Evolutionary conservation across 495 filamentous ascomycete genomes (phyloP), one percentile per base, ranked within the genome.

Genomic region (Aspergillus cavernicola): DNA sequence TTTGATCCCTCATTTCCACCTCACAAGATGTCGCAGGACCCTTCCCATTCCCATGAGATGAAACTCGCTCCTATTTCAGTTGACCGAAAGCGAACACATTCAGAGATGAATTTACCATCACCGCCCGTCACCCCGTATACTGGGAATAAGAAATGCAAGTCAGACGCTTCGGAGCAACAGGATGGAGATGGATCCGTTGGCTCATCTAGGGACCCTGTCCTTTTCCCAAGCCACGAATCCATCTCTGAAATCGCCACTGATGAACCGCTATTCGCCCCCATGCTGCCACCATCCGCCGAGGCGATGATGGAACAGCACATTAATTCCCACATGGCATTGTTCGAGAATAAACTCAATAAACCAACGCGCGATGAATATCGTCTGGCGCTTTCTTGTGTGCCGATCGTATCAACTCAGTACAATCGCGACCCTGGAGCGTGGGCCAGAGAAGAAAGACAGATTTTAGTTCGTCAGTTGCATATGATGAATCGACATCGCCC

Each of bases 111-210:
- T 11, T 71, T 85, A 23, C 79, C 85, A 28, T 89, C 87, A 35
- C 87, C 87, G 59, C 87, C 87, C 7, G 79, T 87, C 33, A 90
- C 87, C 20, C 87, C 87, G 11, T 81, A 79, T 46, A 74, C 73
- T 20, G 79, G 79, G 48, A 78, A 76, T 57, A 75, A 76, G 55
- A 77, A 80, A 33, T 64, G 76, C 44, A 76, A 71, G 53, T 72
- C 75, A 4, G 66, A 68, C 29, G 55, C 59, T n/a, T 62, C 69
- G n/a, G 71, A 79, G 6, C 69, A 74, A 23, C 62, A 66, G 20
- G 66, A 70, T 48, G 65, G 57, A 23, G 66, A 71, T 57, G 54
- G 59, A 16, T 56, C 57, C 47, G 61, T 71, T 42, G 61, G 52
- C 55, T 44, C 63, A 61, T 64, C 73, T 15, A 75, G 76, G 52